These are phyloP conservation scores for Hylodesmum podocarpum DNA, from an alignment of 306 rosid genomes.

Conservation along the genomic window DNA sequence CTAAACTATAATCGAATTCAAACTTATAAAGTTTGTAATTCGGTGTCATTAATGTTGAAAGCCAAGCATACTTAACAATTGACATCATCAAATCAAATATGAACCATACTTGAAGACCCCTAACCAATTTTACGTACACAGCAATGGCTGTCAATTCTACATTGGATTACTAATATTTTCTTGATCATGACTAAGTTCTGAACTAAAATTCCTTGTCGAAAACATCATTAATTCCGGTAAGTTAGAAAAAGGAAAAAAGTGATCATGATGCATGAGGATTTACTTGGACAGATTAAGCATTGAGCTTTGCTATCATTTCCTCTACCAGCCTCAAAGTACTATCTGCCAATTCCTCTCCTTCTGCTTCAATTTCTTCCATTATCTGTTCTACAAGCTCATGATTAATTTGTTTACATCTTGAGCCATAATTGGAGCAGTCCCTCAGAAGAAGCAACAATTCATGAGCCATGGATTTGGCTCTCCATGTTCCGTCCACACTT, in stretches of 20 bases:
- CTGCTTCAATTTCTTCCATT: constrained; percentile 77
- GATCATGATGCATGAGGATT: background rate
- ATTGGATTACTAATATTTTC: constrained; percentile 11
- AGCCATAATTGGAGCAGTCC: constrained; percentile 49
- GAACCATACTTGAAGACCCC: constrained; percentile 15
- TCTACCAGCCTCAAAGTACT: constrained; percentile 58
- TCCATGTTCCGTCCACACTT: constrained; percentile 70
- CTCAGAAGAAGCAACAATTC: constrained; percentile 66
- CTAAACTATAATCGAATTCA: background rate
- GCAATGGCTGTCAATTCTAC: constrained; percentile 17
- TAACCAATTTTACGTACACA: constrained; percentile 40
- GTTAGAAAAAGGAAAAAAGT: background rate
- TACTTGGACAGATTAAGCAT: constrained; percentile 24
- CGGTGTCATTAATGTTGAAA: background rate
- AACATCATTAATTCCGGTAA: background rate
- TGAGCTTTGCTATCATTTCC: constrained; percentile 80
- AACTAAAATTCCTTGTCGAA: background rate
- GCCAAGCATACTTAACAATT: constrained; percentile 2
- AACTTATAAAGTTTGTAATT: background rate
- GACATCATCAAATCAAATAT: background rate
- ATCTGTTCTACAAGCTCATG: constrained; percentile 50
- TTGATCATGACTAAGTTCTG: constrained; percentile 20
- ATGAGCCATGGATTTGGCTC: constrained; percentile 49
- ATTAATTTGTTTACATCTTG: constrained; percentile 41
- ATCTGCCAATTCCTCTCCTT: constrained; percentile 53